Conservation (phyloP, 2,329 filamentous ascomycete genomes). For the Aspergillus fumigatus region DNA sequence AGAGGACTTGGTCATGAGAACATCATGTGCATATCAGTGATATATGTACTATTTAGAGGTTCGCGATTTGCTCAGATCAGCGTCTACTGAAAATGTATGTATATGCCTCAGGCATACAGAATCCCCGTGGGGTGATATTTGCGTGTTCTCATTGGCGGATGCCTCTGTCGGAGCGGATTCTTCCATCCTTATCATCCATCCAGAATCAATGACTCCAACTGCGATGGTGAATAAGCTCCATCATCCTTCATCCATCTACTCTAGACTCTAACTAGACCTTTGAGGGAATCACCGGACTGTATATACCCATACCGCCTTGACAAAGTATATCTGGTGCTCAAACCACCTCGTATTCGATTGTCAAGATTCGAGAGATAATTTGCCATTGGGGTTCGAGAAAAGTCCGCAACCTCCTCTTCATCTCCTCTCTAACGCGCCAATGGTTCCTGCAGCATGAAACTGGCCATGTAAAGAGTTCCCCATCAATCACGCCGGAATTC, state of each 20-base stretch:
- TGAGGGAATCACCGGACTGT: background rate
- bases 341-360: background rate
- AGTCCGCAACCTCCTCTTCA: background rate
- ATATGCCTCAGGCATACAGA: background rate
- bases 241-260: background rate
- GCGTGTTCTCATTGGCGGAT: slow-evolving; percentile 1
- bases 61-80: background rate
- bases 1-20: slow-evolving; percentile 10
- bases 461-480: slow-evolving; percentile 24
- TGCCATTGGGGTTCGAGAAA: background rate
- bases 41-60: background rate
- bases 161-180: background rate
- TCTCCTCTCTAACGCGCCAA: background rate
- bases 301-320: background rate
- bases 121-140: background rate
- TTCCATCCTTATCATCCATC: slow-evolving; percentile 3
- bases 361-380: background rate
- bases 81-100: background rate
- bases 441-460: slow-evolving; percentile 2
- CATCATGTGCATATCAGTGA: background rate
- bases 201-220: background rate
- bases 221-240: background rate
- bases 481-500: slow-evolving; percentile 4
- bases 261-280: background rate
- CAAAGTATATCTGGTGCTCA: background rate